Evolutionary conservation across 2,329 filamentous ascomycete genomes (phyloP).

Genomic region (Cladosporium oxysporum): DNA sequence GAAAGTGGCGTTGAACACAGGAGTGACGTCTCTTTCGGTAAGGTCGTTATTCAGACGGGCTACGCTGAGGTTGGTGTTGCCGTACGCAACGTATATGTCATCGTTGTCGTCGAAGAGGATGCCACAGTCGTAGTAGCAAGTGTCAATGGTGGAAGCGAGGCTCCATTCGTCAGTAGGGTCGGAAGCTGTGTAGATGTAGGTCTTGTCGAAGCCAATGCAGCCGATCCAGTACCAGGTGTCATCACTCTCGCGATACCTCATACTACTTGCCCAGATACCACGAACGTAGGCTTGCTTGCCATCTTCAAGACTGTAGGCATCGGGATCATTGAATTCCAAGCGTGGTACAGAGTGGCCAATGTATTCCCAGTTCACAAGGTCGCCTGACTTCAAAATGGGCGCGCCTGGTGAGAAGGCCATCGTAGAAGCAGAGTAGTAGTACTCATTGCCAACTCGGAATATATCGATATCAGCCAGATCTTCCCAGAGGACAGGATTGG

Average conservation of each 20-base stretch:
- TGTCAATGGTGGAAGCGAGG: conserved; percentile 40
- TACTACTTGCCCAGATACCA: conserved; percentile 59
- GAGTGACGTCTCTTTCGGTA: conserved; percentile 46
- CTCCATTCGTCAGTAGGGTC: conserved; percentile 48
- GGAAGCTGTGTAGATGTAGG: conserved; percentile 56
- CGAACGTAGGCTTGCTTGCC: conserved; percentile 51
- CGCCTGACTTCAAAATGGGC: conserved; percentile 56
- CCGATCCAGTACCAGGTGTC: conserved; percentile 60
- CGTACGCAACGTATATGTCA: conserved; percentile 60
- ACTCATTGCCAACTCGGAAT: conserved; percentile 52
- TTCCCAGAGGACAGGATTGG: conserved; percentile 57
- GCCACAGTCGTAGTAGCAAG: conserved; percentile 61
- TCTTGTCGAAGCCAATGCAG: conserved; percentile 53
- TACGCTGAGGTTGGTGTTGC: conserved; percentile 51
- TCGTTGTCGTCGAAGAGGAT: conserved; percentile 62
- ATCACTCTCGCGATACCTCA: conserved; percentile 54
- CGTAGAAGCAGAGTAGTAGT: conserved; percentile 59
- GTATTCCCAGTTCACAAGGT: conserved; percentile 55
- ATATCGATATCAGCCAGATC: conserved; percentile 60
- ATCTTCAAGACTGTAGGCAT: conserved; percentile 46
- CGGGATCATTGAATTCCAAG: conserved; percentile 41
- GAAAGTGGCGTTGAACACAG: conserved; percentile 46
- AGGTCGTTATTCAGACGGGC: conserved; percentile 54
- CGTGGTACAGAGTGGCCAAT: conserved; percentile 43
- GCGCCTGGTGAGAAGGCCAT: conserved; percentile 61